A percentile compares a stretch with the other conserved stretches of the same genome.
These are phyloP conservation scores for Colletotrichum falcatum DNA, from an alignment of 2,329 filamentous ascomycete species.

Conservation along the genomic window DNA sequence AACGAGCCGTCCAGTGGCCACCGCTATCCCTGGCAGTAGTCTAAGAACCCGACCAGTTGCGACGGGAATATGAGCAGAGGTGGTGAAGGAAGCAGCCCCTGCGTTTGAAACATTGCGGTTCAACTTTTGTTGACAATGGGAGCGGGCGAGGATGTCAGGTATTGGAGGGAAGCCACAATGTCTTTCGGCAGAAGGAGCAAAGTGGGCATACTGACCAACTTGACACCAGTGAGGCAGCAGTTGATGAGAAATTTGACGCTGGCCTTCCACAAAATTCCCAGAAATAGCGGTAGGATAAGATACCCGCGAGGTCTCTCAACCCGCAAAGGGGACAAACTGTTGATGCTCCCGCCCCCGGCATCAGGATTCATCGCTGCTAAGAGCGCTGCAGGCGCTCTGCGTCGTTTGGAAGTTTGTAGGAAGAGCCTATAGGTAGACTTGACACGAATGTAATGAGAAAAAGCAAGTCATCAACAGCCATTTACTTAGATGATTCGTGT, in stretches of 20 bases:
- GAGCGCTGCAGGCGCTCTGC: background rate
- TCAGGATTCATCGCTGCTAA: background rate
- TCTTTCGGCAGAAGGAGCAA: background rate
- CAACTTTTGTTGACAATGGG: background rate
- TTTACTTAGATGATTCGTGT: too few relatives aligned
- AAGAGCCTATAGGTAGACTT: background rate
- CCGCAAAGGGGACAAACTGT: conserved; percentile 2
- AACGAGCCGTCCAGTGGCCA: conserved; percentile 30
- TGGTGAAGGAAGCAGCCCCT: background rate
- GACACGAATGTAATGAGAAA: background rate
- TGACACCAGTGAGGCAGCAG: background rate
- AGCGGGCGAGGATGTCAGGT: background rate
- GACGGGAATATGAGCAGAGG: background rate
- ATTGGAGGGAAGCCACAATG: background rate
- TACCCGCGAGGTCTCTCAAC: conserved; percentile 39
- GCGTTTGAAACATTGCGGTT: background rate
- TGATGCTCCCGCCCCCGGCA: background rate
- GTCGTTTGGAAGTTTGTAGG: background rate
- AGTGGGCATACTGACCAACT: background rate
- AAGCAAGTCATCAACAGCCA: background rate
- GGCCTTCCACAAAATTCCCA: conserved; percentile 39
- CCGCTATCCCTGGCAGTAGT: conserved; percentile 43
- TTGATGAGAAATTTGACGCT: background rate
- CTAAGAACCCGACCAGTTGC: background rate
- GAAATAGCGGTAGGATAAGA: conserved; percentile 40